Evolutionary conservation across 23 red algal species (phyloP).

Genomic region (Gracilariopsis chorda): DNA sequence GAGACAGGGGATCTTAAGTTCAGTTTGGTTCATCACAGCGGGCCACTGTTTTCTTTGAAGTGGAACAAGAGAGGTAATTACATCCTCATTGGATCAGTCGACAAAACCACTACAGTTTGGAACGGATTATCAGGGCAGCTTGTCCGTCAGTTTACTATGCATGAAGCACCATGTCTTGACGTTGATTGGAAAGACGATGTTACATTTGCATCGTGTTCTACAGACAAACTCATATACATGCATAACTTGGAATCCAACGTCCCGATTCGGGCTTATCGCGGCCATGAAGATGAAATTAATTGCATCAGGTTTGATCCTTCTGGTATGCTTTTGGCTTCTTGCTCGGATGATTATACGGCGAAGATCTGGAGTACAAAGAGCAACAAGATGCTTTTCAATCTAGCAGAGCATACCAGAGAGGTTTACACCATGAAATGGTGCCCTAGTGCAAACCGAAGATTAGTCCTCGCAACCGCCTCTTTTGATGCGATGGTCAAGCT

Average conservation of each 20-base stretch:
- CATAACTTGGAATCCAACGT: slow-evolving; percentile 56
- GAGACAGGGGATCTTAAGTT: slow-evolving; percentile 75
- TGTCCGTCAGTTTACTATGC: slow-evolving; percentile 81
- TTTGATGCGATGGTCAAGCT: slow-evolving; percentile 94
- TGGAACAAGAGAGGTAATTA: slow-evolving; percentile 92
- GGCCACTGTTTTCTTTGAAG: slow-evolving; percentile 91
- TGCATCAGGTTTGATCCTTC: slow-evolving; percentile 91
- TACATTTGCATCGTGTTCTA: slow-evolving; percentile 89
- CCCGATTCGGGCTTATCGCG: slow-evolving; percentile 73
- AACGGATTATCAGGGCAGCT: slow-evolving; percentile 55
- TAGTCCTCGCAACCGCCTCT: slow-evolving; percentile 88
- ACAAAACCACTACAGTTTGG: slow-evolving; percentile 85
- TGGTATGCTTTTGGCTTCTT: slow-evolving; percentile 86
- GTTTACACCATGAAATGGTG: slow-evolving; percentile 91
- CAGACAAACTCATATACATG: slow-evolving; percentile 93
- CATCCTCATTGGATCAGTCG: slow-evolving; percentile 80
- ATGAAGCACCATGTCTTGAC: slow-evolving; percentile 78
- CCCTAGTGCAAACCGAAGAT: slow-evolving; percentile 51
- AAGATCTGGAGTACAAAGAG: slow-evolving; percentile 86
- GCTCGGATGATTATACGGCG: slow-evolving; percentile 93
- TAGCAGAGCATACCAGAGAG: slow-evolving; percentile 89
- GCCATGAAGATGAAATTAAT: slow-evolving; percentile 97
- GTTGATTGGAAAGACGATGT: slow-evolving; percentile 96
- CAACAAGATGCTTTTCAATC: slow-evolving; percentile 56
- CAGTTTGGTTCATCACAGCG: slow-evolving; percentile 67